Percentiles rank a stretch among this genome's conserved stretches.
phyloP scores from a whole-genome alignment of 208 protist genomes.

The Trypanosoma boissoni region DNA sequence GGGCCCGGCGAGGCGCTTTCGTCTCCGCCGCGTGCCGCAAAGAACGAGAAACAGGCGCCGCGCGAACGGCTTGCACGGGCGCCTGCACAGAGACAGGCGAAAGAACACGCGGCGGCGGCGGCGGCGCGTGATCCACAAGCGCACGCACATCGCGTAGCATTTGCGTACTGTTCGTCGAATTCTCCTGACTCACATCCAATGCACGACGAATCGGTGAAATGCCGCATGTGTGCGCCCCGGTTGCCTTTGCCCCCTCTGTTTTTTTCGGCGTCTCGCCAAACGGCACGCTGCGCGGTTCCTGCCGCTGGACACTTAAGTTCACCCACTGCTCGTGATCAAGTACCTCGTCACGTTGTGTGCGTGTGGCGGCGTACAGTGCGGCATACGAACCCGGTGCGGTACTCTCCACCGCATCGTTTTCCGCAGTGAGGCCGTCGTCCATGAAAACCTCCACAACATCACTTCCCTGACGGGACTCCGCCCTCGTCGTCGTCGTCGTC shows the following conservation, averaged over 20 bases:
- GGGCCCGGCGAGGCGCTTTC: too few species aligned
- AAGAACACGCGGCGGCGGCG: background rate
- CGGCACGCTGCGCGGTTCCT: background rate
- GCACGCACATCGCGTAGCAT: constrained; percentile 7
- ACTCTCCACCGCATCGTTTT: too few species aligned
- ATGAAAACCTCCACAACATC: too few species aligned
- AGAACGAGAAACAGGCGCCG: too few species aligned
- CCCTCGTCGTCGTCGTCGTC: too few species aligned
- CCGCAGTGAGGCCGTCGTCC: too few species aligned
- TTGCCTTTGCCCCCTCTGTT: background rate
- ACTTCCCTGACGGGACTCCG: too few species aligned
- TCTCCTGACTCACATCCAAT: constrained; percentile 3
- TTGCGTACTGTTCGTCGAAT: constrained; percentile 17
- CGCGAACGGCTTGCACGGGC: too few species aligned
- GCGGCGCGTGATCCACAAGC: background rate
- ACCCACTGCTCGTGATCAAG: constrained; percentile 27
- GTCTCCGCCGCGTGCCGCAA: too few species aligned
- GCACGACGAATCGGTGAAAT: constrained; percentile 26
- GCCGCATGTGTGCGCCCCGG: background rate
- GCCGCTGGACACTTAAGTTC: constrained; percentile 1
- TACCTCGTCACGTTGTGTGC: constrained; percentile 16
- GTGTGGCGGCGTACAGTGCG: too few species aligned
- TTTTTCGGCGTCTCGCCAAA: constrained; percentile 13
- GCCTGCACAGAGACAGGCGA: too few species aligned
- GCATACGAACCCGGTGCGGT: too few species aligned